A percentile compares a stretch with the other conserved stretches of the same genome.
Evolutionary conservation across 352 stramenopile species (phyloP).

Genomic region (Pythium pyrilobum): DNA sequence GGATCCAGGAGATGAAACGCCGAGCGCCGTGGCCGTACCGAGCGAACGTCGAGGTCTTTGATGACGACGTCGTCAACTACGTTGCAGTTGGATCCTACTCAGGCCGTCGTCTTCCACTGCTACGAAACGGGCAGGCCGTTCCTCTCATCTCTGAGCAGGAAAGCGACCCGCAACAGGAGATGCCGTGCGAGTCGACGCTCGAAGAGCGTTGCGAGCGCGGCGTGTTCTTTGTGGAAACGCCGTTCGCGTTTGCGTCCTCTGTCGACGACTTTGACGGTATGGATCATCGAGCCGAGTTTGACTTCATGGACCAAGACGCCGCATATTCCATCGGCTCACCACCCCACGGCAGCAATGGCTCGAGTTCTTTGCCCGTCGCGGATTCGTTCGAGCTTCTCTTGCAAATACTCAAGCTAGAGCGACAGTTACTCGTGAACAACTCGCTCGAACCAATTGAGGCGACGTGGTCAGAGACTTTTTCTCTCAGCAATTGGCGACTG

Average conservation of each 20-base stretch:
- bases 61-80: background rate
- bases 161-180: background rate
- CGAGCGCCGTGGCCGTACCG: background rate
- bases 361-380: too few species aligned
- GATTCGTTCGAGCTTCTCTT: background rate
- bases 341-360: too few species aligned
- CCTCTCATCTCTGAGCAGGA: background rate
- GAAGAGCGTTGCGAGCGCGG: background rate
- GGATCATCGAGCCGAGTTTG: background rate
- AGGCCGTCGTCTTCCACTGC: background rate
- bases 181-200: background rate
- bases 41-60: constrained; percentile 7
- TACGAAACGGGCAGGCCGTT: background rate
- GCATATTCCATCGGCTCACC: too few species aligned
- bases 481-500: constrained; percentile 17
- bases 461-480: constrained; percentile 8
- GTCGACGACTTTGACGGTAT: constrained; percentile 5
- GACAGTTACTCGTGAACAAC: constrained; percentile 1
- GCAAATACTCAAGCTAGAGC: constrained; percentile 12
- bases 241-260: constrained; percentile 6
- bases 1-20: background rate
- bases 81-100: background rate
- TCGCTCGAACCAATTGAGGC: background rate
- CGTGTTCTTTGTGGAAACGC: background rate
- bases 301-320: background rate